Evolutionary conservation across 2,329 filamentous ascomycete genomes (phyloP), one percentile per base, ranked within the genome.

Genomic region (Sporothrix luriei): DNA sequence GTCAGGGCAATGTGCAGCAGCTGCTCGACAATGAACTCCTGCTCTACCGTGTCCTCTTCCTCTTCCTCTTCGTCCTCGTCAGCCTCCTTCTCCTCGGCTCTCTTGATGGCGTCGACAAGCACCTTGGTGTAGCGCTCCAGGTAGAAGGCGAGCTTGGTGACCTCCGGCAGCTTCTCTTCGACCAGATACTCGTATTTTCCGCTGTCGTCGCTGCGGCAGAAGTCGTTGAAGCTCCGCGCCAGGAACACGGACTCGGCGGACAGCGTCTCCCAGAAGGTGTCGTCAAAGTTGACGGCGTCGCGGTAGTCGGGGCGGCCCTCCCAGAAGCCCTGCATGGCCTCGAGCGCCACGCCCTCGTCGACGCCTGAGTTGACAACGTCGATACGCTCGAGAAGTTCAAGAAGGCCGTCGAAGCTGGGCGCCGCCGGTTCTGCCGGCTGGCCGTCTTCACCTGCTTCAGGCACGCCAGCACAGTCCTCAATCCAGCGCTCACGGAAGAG

Each of bases 401-500:
- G 85, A 6, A 99, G 83, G 0, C 91, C 93, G n/a, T 94, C 90
- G 11, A 95, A 86, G 71, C 85, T 94, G 0, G 91, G 91, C 0
- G 85, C 84, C 0, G 86, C 84, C 6, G 86, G 80, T 70, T 88
- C 84, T 19, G 80, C 80, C 5, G 85, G 84, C 62, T 85, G 84
- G 40, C 85, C 85, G 11, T 85, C 81, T 51, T 87, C 87, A 21
- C 29, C 66, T 4, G 87, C 86, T 49, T 89, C 85, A 9, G 84
- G 82, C 1, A 86, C 84, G 2, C 90, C 90, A 6, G 91, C 93
- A 75, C 94, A 97, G 76, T 98, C 93, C 77, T 98, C 94, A 72
- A 99, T 94, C 95, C 95, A 99, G n/a, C 93, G 88, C 76, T 97
- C 94, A 72, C 91, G 89, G 81, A 99, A 99, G 7, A 98, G 84